These are phyloP conservation scores for Trichoderma guizhouense DNA, from an alignment of 2,329 filamentous ascomycete species.

Conservation along the genomic window DNA sequence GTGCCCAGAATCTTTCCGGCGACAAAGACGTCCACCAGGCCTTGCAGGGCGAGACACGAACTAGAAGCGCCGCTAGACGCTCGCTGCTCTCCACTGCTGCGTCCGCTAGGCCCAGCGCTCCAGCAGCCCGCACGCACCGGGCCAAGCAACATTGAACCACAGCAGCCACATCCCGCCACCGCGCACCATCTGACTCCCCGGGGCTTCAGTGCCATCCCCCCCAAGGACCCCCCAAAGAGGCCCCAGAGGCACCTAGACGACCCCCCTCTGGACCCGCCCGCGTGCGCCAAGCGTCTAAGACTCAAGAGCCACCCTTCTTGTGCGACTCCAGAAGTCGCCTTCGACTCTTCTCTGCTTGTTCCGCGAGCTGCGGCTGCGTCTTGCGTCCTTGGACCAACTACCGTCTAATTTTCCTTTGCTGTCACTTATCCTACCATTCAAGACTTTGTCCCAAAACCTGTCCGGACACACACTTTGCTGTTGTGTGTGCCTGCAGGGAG, in stretches of 20 bases:
- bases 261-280: conserved; percentile 19
- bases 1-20: conserved; percentile 16
- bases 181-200: conserved; percentile 9
- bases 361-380: conserved; percentile 16
- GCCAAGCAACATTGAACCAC: conserved; percentile 14
- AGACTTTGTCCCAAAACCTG: conserved; percentile 12
- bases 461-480: conserved; percentile 9
- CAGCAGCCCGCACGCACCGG: not conserved
- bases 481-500: conserved; percentile 16
- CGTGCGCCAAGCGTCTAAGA: conserved; percentile 20
- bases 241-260: not conserved
- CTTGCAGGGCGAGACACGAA: conserved; percentile 15
- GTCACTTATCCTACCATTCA: not conserved
- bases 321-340: conserved; percentile 19
- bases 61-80: conserved; percentile 17
- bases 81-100: conserved; percentile 15
- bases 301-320: conserved; percentile 19
- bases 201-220: not conserved
- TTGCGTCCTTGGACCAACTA: conserved; percentile 14
- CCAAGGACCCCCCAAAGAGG: not conserved
- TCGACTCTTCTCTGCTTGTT: conserved; percentile 18
- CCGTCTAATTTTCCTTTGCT: conserved; percentile 13
- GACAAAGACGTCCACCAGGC: not conserved
- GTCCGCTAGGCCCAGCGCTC: conserved; percentile 1
- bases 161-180: conserved; percentile 20